phyloP scores from a whole-genome alignment of 805 yeast genomes.

The Clavispora phyllophila region DNA sequence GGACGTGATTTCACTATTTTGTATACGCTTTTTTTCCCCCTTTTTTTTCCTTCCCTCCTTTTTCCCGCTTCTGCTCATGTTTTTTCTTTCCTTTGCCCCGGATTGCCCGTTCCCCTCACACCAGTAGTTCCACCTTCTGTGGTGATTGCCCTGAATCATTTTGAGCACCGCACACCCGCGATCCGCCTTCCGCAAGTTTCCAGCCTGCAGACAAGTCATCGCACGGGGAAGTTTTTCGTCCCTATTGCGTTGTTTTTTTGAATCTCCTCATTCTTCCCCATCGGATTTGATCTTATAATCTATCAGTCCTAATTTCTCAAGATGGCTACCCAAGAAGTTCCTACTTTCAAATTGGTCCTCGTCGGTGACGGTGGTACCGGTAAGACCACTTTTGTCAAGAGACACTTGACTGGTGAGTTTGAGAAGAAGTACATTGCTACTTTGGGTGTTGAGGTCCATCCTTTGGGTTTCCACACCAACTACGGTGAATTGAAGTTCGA shows the following conservation, averaged over 20 bases:
- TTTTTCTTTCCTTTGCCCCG: too few relatives aligned
- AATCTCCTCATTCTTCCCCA: slow-evolving; percentile 2
- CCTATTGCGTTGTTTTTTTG: slow-evolving; percentile 6
- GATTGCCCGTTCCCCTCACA: too few relatives aligned
- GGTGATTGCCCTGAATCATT: neutral
- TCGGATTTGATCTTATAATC: slow-evolving; percentile 8
- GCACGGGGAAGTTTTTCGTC: slow-evolving; percentile 9
- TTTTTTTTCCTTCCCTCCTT: too few relatives aligned
- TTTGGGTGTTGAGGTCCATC: slow-evolving; percentile 99
- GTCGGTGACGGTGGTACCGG: slow-evolving; percentile 99
- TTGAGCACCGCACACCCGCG: neutral
- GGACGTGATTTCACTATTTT: too few relatives aligned
- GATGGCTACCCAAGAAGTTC: slow-evolving; percentile 73
- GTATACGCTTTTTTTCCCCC: too few relatives aligned
- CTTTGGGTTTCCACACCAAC: slow-evolving; percentile 96
- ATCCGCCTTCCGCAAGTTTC: neutral
- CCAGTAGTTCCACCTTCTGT: too few relatives aligned
- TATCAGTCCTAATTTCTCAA: slow-evolving; percentile 1
- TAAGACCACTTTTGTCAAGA: slow-evolving; percentile 99
- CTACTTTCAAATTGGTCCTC: slow-evolving; percentile 95
- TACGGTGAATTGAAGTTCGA: slow-evolving; percentile 98
- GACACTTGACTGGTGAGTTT: slow-evolving; percentile 99
- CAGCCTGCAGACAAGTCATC: slow-evolving; percentile 11
- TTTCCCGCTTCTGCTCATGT: too few relatives aligned
- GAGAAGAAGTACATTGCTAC: slow-evolving; percentile 99